Conservation (phyloP, 2,329 filamentous ascomycete genomes). For the Colletotrichum melonis region DNA sequence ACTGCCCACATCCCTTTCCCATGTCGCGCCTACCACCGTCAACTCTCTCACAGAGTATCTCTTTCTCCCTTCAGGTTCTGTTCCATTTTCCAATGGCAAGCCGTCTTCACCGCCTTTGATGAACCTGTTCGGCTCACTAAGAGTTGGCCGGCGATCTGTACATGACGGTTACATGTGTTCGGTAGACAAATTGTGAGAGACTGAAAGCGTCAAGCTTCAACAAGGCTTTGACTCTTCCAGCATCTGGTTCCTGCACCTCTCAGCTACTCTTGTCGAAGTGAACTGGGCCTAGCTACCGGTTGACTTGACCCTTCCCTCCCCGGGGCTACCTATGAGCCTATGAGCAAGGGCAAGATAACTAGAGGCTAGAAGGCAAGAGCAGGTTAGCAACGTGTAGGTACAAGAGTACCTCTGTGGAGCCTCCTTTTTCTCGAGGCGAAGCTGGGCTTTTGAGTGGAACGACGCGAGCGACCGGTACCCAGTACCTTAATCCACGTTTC, state of each 20-base stretch:
- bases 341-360: background rate
- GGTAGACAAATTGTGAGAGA: background rate
- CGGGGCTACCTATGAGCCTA: background rate
- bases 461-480: background rate
- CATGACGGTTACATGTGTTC: background rate
- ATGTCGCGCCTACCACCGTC: background rate
- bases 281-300: constrained; percentile 1
- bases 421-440: background rate
- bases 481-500: background rate
- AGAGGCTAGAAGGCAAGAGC: background rate
- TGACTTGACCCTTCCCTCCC: background rate
- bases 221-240: background rate
- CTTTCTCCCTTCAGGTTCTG: background rate
- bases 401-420: background rate
- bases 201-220: background rate
- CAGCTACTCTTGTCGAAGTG: background rate
- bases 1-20: constrained; percentile 23
- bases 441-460: background rate
- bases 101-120: constrained; percentile 31
- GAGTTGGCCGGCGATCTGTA: background rate
- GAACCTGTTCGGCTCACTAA: background rate
- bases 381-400: background rate
- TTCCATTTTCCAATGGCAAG: background rate
- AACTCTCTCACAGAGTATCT: background rate
- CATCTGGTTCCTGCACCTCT: background rate